Conservation (phyloP, 495 filamentous ascomycete species). For the Aspergillus diversus region DNA sequence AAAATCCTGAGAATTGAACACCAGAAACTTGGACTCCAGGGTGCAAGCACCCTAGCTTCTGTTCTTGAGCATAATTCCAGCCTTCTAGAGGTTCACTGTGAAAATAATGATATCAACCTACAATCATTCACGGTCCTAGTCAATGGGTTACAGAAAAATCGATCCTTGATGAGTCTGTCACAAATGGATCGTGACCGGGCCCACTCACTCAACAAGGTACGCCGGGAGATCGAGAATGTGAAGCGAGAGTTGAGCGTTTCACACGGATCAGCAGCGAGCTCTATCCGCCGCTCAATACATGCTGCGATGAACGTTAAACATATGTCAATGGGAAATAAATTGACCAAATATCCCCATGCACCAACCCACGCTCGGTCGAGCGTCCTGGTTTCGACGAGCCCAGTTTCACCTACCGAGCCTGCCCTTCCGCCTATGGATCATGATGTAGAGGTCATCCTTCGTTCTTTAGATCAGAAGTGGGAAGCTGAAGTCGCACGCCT, state of each 20-base stretch:
- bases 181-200: constrained; percentile 65
- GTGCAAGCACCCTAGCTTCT: constrained; percentile 77
- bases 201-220: constrained; percentile 65
- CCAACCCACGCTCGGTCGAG: constrained; percentile 25
- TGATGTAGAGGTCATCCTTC: constrained; percentile 57
- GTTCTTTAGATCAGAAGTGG: constrained; percentile 64
- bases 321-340: constrained; percentile 35
- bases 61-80: constrained; percentile 69
- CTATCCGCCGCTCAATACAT: constrained; percentile 52
- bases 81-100: constrained; percentile 72
- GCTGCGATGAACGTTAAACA: constrained; percentile 42
- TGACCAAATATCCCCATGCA: constrained; percentile 38
- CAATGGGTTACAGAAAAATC: constrained; percentile 70
- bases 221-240: constrained; percentile 59
- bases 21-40: constrained; percentile 65
- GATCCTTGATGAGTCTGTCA: constrained; percentile 65
- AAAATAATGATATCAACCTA: constrained; percentile 77
- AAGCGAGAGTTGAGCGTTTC: constrained; percentile 41
- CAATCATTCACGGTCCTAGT: constrained; percentile 78
- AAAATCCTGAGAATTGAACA: constrained; percentile 77
- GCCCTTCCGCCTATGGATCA: constrained; percentile 41
- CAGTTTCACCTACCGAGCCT: constrained; percentile 29
- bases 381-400: constrained; percentile 24
- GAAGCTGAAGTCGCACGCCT: constrained; percentile 60
- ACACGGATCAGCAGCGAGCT: constrained; percentile 40